Evolutionary conservation across 495 filamentous ascomycete genomes (phyloP), one percentile per base, ranked within the genome.

Genomic region (Ascobolus immersus): DNA sequence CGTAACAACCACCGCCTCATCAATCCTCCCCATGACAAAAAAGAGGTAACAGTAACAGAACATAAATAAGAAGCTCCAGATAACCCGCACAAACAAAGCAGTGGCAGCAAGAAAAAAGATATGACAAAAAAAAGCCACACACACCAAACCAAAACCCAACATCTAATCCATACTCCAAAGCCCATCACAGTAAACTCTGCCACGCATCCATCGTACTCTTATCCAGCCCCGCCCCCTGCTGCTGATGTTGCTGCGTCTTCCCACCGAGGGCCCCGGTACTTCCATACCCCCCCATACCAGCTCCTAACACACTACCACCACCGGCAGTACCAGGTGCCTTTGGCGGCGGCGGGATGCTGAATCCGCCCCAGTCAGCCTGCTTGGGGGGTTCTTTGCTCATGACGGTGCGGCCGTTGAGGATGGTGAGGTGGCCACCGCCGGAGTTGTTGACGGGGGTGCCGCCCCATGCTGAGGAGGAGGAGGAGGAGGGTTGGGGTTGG

Each of bases 341-440:
- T 7, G 44, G 37, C 12, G 44, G 42, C 9, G 44, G 42, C 24
- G 44, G 44, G 5, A 43, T 40, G 41, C 35, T 42, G 11, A 44
- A 44, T 18, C 39, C 39, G n/a, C 6, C 39, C 40, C 11, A 44
- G 43, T 17, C 34, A 30, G 1, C 39, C 32, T 0, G 17, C 30
- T 7, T 28, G 25, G 7, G 24, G 12, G 19, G 36, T 20, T 5
- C 28, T 15, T 12, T 38, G 39, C 4, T 38, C 25, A 1, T 38
- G 13, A 23, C 33, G 38, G n/a, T 34, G 33, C 37, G 41, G 6
- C 41, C 41, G n/a, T 37, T 41, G 4, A 41, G 28, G 14, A 41
- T 41, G 17, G 41, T 41, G 2, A 38, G 33, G 4, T 44, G 41
- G 6, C 19, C 31, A 17, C 29, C n/a, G n/a, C n/a, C n/a, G n/a